Conservation (phyloP, 805 yeast species). For the Metschnikowia baotianmanensis region DNA sequence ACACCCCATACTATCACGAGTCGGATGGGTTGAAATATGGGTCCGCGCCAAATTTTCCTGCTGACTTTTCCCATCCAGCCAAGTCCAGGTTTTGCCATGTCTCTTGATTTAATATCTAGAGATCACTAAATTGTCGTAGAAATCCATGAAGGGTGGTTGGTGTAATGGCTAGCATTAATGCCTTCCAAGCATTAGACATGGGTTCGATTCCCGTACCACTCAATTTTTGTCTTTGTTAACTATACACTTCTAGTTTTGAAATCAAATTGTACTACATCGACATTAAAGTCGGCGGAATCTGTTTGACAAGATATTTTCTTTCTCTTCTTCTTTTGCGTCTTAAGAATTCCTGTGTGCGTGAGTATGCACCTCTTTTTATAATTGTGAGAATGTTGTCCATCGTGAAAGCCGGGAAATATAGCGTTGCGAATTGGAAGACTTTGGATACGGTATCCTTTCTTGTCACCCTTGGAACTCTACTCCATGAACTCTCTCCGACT, state of each 20-base stretch:
- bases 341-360: constrained; percentile 16
- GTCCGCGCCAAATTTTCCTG: too few species aligned
- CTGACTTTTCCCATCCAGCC: too few species aligned
- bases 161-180: constrained; percentile 90
- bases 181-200: constrained; percentile 94
- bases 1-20: too few species aligned
- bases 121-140: too few species aligned
- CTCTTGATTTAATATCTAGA: too few species aligned
- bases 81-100: too few species aligned
- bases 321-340: constrained; percentile 14
- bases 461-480: constrained; percentile 64
- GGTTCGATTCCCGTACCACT: constrained; percentile 93
- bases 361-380: constrained; percentile 77
- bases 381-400: constrained; percentile 62
- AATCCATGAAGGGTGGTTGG: constrained; percentile 61
- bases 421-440: constrained; percentile 47
- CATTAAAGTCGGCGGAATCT: background rate
- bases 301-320: background rate
- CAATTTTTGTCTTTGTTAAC: constrained; percentile 42
- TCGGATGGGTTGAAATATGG: too few species aligned
- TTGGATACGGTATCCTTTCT: constrained; percentile 51
- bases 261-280: background rate
- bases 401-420: constrained; percentile 49
- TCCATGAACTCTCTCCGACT: constrained; percentile 80
- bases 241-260: background rate